Evolutionary conservation across 202 grass and related monocot species (phyloP).

Genomic region (Digitaria exilis): DNA sequence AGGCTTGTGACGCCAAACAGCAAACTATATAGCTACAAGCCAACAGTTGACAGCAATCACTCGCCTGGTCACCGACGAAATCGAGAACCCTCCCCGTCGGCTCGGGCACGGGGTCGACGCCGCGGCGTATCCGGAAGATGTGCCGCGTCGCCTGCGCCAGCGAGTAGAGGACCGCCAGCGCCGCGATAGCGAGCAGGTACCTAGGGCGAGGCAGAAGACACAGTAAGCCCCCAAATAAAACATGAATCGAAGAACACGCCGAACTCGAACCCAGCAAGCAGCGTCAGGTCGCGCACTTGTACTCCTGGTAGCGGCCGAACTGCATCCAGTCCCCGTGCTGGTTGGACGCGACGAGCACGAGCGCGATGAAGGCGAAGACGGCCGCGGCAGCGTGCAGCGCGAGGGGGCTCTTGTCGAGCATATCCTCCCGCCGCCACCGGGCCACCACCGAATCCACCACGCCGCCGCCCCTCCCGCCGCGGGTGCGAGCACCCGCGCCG

Average conservation of each 20-base stretch:
- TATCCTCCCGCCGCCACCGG: slow-evolving; percentile 61
- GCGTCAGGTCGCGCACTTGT: slow-evolving; percentile 43
- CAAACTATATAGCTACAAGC: not conserved
- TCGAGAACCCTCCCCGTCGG: slow-evolving; percentile 42
- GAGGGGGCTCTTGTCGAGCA: slow-evolving; percentile 66
- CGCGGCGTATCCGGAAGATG: slow-evolving; percentile 26
- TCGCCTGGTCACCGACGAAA: slow-evolving; percentile 82
- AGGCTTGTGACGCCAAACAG: not conserved
- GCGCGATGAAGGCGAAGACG: slow-evolving; percentile 69
- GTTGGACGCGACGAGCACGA: slow-evolving; percentile 76
- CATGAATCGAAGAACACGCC: slow-evolving; percentile 1
- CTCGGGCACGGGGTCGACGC: slow-evolving; percentile 40
- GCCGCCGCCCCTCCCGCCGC: not conserved
- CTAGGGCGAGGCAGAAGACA: slow-evolving; percentile 36
- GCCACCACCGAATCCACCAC: slow-evolving; percentile 43
- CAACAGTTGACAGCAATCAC: slow-evolving; percentile 27
- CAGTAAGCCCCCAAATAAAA: not conserved
- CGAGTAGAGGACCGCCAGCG: slow-evolving; percentile 66
- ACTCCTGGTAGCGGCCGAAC: slow-evolving; percentile 83
- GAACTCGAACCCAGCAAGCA: not conserved
- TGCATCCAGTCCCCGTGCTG: slow-evolving; percentile 79
- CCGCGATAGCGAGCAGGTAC: slow-evolving; percentile 63
- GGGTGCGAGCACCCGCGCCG: not conserved
- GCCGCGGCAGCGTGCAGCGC: slow-evolving; percentile 59
- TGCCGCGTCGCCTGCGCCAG: slow-evolving; percentile 56